Base-by-base conservation (phyloP, 1,284 basidiomycete genomes). In the Fistulina hepatica region DNA sequence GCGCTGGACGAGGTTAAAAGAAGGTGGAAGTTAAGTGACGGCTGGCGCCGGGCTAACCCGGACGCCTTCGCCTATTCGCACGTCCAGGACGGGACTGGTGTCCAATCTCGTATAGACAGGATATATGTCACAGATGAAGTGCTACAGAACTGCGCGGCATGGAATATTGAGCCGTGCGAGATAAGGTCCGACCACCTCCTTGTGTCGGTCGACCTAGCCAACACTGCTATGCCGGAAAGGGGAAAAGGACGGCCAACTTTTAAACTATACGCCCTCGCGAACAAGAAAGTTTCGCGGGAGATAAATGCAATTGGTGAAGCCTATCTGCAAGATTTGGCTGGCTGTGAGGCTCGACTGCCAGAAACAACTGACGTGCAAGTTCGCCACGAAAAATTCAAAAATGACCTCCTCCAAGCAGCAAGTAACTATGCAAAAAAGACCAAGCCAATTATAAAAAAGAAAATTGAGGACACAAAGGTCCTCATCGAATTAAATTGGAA, bases 381-480 rank as follows among this genome's bases (percentile, higher is more conserved):
- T n/a, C n/a, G n/a, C n/a, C n/a, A n/a, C n/a, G n/a, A n/a, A n/a
- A n/a, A n/a, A n/a, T n/a, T n/a, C n/a, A n/a, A n/a, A n/a, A n/a
- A n/a, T n/a, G n/a, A n/a, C n/a, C n/a, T n/a, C n/a, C n/a, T n/a
- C n/a, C n/a, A n/a, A n/a, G n/a, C n/a, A n/a, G n/a, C n/a, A n/a
- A n/a, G n/a, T n/a, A n/a, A n/a, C n/a, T n/a, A n/a, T n/a, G n/a
- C n/a, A n/a, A n/a, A n/a, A n/a, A n/a, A n/a, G n/a, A n/a, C n/a
- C n/a, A n/a, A n/a, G n/a, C n/a, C n/a, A n/a, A n/a, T n/a, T n/a
- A 15, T 45, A 0, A 30, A 22, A 2, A 21, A 33, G 21, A 30
- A 50, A 27, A 44, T 48, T 1, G 15, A 36, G 6, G 43, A 39
- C 28, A 12, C 32, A 9, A 30, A 45, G 20, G 28, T 22, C 7